Evolutionary conservation across 306 rosid species (phyloP), one percentile per base, ranked within the genome.

Genomic region (Prunus mume): DNA sequence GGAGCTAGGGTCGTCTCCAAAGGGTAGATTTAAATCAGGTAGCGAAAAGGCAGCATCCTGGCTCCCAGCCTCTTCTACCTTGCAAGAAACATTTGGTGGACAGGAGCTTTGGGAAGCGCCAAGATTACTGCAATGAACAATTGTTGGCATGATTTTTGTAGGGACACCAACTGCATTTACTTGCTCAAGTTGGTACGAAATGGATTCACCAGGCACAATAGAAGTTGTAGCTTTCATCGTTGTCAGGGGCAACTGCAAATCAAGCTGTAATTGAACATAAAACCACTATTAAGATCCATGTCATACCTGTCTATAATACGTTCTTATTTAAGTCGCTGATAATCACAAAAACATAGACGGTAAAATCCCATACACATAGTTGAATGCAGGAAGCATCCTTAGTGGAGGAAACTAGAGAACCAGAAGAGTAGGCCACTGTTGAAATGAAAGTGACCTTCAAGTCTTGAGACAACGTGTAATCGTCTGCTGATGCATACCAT

Each of bases 1-100:
- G 15, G 84, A 49, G 65, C 75, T 63, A 15, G 70, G 72, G 55
- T 61, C 81, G n/a, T 86, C 89, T 1, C 86, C 91, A 4, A 84
- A 76, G 18, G 95, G 93, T 76, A 95, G 78, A 83, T 95, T 95
- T 75, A 95, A 86, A 85, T 95, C 98, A 6, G 98, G 98, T n/a
- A 95, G 85, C 41, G 58, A 65, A 75, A 81, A 77, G 15, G 78
- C 77, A 38, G 83, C 52, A 38, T 76, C 97, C 38, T 20, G 64
- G 57, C 78, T 79, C 76, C 82, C 83, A 41, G 74, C 78, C 41
- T 84, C 96, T 56, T 74, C 83, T 45, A 77, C 62, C 79, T 83
- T 76, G 65, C 74, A 54, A 69, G 85, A 71, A 76, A 69, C 69
- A 71, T 73, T 84, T 58, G 74, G 49, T 32, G 80, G 81, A 68